Evolutionary conservation across 2,329 filamentous ascomycete species (phyloP).

Genomic region (Pestalotiopsis sp.): DNA sequence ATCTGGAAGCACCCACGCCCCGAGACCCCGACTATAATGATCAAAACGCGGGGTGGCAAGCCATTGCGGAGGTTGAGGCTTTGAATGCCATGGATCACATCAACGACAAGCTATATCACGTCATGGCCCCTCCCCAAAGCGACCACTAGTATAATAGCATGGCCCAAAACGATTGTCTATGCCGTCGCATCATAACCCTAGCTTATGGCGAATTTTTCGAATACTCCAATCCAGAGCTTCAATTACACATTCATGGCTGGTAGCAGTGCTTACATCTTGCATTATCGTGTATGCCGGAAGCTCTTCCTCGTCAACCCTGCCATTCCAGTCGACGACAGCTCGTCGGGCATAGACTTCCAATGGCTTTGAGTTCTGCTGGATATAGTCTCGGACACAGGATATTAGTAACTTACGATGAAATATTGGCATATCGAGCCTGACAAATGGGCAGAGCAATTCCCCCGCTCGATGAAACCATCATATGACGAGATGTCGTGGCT

Average conservation of each 20-base stretch:
- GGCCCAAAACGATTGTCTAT: neutral
- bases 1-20: neutral
- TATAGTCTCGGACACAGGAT: neutral
- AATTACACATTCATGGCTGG: neutral
- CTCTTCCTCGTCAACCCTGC: neutral
- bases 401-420: neutral
- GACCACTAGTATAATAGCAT: neutral
- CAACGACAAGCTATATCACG: constrained; percentile 13
- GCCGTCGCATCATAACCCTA: constrained; percentile 8
- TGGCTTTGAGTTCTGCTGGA: neutral
- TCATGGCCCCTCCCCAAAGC: constrained; percentile 1
- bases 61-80: neutral
- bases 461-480: constrained; percentile 2
- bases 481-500: neutral
- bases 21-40: neutral
- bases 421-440: constrained; percentile 10
- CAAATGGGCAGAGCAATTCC: constrained; percentile 4
- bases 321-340: neutral
- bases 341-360: neutral
- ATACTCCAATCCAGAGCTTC: constrained; percentile 9
- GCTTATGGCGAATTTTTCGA: constrained; percentile 1
- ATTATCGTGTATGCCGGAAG: neutral
- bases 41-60: neutral
- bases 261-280: neutral
- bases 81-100: constrained; percentile 8